These are phyloP conservation scores for Penicillium capsulatum DNA, from an alignment of 2,329 filamentous ascomycete genomes.

Conservation along the genomic window DNA sequence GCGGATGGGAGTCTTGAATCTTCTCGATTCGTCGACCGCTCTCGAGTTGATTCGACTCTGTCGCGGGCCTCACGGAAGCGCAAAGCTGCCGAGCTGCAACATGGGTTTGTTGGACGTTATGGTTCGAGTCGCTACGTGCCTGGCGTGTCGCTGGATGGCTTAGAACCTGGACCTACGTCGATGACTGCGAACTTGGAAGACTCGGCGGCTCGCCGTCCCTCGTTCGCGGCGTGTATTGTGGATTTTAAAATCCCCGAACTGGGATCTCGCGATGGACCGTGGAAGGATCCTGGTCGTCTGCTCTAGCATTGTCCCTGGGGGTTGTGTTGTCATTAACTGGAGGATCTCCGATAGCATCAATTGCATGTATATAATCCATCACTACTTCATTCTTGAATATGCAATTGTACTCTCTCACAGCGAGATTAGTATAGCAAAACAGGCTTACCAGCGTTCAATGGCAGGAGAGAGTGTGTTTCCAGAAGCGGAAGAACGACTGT, in stretches of 20 bases:
- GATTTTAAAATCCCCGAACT: constrained; percentile 35
- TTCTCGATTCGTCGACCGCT: constrained; percentile 14
- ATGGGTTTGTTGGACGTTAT: constrained; percentile 25
- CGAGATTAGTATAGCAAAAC: too few species aligned
- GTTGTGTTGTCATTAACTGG: too few species aligned
- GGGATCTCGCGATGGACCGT: constrained; percentile 20
- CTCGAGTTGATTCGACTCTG: constrained; percentile 6
- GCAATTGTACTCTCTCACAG: too few species aligned
- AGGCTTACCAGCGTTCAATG: too few species aligned
- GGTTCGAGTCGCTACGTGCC: constrained; percentile 15
- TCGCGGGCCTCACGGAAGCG: constrained; percentile 24
- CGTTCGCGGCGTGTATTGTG: constrained; percentile 36
- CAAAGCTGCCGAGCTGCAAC: constrained; percentile 20
- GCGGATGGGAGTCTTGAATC: constrained; percentile 27
- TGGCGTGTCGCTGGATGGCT: constrained; percentile 4
- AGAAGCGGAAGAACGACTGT: too few species aligned
- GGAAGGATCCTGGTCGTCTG: constrained; percentile 13
- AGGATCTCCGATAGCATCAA: too few species aligned
- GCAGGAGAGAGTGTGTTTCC: too few species aligned
- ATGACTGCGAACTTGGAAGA: constrained; percentile 1
- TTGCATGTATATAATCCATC: too few species aligned
- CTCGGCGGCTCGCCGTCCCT: constrained; percentile 21
- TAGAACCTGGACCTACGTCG: constrained; percentile 4
- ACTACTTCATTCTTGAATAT: too few species aligned
- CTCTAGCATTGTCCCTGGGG: background rate